Conservation (phyloP, 2,329 filamentous ascomycete species). For the Elsinoe australis region DNA sequence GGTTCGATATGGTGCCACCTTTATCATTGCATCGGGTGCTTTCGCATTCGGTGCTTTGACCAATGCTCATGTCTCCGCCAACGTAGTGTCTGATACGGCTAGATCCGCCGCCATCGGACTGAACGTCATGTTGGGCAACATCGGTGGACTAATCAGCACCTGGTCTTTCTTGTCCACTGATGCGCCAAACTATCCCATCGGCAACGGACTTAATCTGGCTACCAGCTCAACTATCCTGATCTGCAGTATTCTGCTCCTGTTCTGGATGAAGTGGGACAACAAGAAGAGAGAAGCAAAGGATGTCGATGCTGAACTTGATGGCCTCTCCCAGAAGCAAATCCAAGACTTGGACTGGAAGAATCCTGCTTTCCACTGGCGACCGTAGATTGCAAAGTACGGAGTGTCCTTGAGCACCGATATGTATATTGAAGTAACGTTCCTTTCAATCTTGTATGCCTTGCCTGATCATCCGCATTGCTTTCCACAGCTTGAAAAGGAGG, state of each 20-base stretch:
- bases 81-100: conserved; percentile 64
- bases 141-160: conserved; percentile 58
- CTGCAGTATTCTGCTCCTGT: conserved; percentile 40
- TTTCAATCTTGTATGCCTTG: too few species aligned
- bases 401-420: too few species aligned
- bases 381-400: too few species aligned
- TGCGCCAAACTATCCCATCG: conserved; percentile 59
- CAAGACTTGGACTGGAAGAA: conserved; percentile 60
- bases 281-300: conserved; percentile 48
- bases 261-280: conserved; percentile 60
- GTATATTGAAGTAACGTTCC: too few species aligned
- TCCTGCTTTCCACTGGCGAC: conserved; percentile 56
- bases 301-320: conserved; percentile 49
- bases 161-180: conserved; percentile 60
- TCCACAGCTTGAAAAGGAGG: too few species aligned
- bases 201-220: conserved; percentile 63
- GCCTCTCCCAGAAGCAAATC: conserved; percentile 46
- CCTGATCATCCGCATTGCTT: too few species aligned
- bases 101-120: conserved; percentile 58
- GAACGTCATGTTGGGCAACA: conserved; percentile 61
- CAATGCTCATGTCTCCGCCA: conserved; percentile 61
- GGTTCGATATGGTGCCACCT: conserved; percentile 62
- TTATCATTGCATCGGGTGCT: conserved; percentile 57
- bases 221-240: conserved; percentile 52
- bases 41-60: conserved; percentile 58